phyloP scores from a whole-genome alignment of 352 stramenopile genomes.

The Phytophthora syringae region DNA sequence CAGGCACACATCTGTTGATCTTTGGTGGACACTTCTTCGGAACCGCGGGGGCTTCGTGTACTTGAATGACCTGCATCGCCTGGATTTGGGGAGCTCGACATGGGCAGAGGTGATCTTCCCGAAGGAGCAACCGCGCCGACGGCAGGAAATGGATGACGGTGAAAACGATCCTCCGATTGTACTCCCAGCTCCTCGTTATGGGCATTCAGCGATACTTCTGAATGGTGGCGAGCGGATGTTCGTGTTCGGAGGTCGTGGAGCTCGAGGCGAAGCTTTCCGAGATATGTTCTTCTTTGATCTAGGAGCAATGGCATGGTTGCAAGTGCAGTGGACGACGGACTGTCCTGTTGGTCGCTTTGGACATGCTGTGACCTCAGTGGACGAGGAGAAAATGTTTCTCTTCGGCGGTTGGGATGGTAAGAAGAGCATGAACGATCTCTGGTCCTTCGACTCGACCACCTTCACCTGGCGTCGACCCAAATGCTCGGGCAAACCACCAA shows the following conservation, averaged over 20 bases:
- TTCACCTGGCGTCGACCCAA: slow-evolving; percentile 83
- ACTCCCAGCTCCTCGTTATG: slow-evolving; percentile 80
- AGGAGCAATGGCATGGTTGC: slow-evolving; percentile 78
- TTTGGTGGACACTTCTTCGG: slow-evolving; percentile 93
- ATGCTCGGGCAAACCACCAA: slow-evolving; percentile 66
- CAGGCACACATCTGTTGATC: slow-evolving; percentile 83
- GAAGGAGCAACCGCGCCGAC: slow-evolving; percentile 26
- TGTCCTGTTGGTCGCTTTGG: slow-evolving; percentile 78
- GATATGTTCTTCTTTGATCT: slow-evolving; percentile 93
- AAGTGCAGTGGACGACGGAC: slow-evolving; percentile 87
- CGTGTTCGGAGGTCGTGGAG: slow-evolving; percentile 74
- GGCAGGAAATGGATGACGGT: slow-evolving; percentile 24
- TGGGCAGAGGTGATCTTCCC: slow-evolving; percentile 74
- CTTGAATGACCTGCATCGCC: slow-evolving; percentile 89
- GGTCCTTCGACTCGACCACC: slow-evolving; percentile 68
- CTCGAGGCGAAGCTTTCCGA: slow-evolving; percentile 59
- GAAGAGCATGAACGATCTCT: slow-evolving; percentile 79
- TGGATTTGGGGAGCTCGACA: slow-evolving; percentile 85
- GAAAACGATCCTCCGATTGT: slow-evolving; percentile 41
- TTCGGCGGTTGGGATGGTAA: slow-evolving; percentile 91
- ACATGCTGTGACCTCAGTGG: slow-evolving; percentile 64
- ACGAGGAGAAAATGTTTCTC: slow-evolving; percentile 82
- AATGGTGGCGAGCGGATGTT: slow-evolving; percentile 72
- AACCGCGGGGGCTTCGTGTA: slow-evolving; percentile 88
- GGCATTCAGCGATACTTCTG: slow-evolving; percentile 85